Evolutionary conservation across 2,329 filamentous ascomycete species (phyloP).

Genomic region (Elsinoe perseae): DNA sequence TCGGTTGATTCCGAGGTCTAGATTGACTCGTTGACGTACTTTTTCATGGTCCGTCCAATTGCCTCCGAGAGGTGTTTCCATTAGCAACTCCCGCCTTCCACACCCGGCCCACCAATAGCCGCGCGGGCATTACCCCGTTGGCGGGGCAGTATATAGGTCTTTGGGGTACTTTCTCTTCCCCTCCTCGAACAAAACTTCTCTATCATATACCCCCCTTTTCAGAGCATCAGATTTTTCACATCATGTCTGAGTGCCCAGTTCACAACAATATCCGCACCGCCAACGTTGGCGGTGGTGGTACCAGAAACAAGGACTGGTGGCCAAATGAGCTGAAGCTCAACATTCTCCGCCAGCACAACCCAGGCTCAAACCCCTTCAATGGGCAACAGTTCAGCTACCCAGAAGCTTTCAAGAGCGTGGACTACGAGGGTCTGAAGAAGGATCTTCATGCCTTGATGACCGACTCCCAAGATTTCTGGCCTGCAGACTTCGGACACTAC

Average conservation of each 20-base stretch:
- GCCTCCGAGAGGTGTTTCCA: constrained; percentile 10
- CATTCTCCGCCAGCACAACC: constrained; percentile 64
- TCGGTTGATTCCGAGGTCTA: constrained; percentile 10
- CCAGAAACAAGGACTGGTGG: constrained; percentile 66
- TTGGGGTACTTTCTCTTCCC: not conserved
- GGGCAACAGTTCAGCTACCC: constrained; percentile 61
- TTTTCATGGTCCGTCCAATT: constrained; percentile 3
- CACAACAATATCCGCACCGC: constrained; percentile 20
- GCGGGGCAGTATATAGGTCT: constrained; percentile 8
- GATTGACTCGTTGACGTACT: constrained; percentile 7
- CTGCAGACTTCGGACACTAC: constrained; percentile 74
- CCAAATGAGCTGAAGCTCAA: constrained; percentile 59
- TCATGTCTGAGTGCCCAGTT: constrained; percentile 26
- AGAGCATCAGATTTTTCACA: not conserved
- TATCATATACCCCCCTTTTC: not conserved
- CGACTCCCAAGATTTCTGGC: constrained; percentile 74
- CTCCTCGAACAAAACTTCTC: not conserved
- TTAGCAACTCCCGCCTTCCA: constrained; percentile 14
- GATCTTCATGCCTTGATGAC: constrained; percentile 66
- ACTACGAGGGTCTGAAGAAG: constrained; percentile 65
- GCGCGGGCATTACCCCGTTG: constrained; percentile 12
- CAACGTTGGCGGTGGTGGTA: constrained; percentile 45
- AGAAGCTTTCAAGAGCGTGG: constrained; percentile 62
- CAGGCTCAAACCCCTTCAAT: constrained; percentile 53
- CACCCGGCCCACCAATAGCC: constrained; percentile 13